phyloP scores from a whole-genome alignment of 1,284 basidiomycete species.

The Termitomyces sp. region DNA sequence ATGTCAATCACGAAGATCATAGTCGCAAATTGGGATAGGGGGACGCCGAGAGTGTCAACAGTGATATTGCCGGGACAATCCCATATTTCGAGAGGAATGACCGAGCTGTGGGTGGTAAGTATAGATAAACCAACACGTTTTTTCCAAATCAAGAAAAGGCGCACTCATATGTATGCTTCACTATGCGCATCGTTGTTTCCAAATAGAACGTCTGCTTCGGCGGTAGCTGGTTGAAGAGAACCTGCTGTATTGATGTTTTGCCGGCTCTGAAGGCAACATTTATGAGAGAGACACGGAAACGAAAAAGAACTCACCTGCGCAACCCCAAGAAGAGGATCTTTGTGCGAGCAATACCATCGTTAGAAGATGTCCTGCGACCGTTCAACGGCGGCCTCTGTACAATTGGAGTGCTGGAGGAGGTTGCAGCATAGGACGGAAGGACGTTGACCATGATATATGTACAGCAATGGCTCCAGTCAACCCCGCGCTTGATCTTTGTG shows the following conservation, averaged over 20 bases:
- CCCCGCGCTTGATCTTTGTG: background rate
- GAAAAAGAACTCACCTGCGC: conserved; percentile 50
- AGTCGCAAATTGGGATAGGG: conserved; percentile 71
- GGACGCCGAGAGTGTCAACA: conserved; percentile 66
- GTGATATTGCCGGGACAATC: conserved; percentile 88
- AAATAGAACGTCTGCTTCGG: conserved; percentile 91
- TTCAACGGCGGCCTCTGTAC: conserved; percentile 24
- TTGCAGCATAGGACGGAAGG: conserved; percentile 30
- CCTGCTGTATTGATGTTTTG: conserved; percentile 89
- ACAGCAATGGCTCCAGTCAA: conserved; percentile 12
- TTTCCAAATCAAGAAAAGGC: conserved; percentile 28
- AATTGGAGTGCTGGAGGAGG: conserved; percentile 24
- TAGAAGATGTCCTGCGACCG: conserved; percentile 19
- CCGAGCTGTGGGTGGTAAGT: conserved; percentile 62
- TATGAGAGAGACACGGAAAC: conserved; percentile 10
- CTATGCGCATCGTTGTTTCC: conserved; percentile 78
- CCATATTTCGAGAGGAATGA: conserved; percentile 93
- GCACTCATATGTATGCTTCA: conserved; percentile 78
- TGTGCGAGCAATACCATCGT: conserved; percentile 37
- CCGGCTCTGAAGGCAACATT: conserved; percentile 56
- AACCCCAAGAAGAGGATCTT: conserved; percentile 79
- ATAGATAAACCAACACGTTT: background rate
- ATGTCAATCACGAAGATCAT: conserved; percentile 98
- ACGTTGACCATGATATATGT: conserved; percentile 26
- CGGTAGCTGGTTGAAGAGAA: conserved; percentile 81